These are phyloP conservation scores for Pichia scutulata DNA, from an alignment of 805 yeast species.

Conservation along the genomic window DNA sequence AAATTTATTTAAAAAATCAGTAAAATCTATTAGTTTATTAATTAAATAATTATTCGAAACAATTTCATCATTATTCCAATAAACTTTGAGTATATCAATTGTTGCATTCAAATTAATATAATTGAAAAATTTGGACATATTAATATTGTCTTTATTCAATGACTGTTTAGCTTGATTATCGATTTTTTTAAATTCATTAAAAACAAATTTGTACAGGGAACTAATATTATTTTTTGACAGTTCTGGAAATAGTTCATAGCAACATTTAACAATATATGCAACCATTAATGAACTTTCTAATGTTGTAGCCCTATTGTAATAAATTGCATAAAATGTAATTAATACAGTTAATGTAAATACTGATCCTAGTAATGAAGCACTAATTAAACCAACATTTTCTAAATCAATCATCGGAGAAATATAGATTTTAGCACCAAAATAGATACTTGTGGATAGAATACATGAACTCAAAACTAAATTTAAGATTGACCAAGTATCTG, in stretches of 20 bases:
- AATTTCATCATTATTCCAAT: slow-evolving; percentile 1
- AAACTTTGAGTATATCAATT: neutral
- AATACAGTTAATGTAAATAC: slow-evolving; percentile 68
- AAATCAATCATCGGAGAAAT: slow-evolving; percentile 56
- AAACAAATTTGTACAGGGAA: slow-evolving; percentile 27
- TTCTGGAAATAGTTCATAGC: slow-evolving; percentile 88
- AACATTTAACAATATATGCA: slow-evolving; percentile 87
- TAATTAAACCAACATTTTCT: slow-evolving; percentile 52
- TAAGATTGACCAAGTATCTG: slow-evolving; percentile 74
- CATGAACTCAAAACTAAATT: slow-evolving; percentile 67
- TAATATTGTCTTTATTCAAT: slow-evolving; percentile 12
- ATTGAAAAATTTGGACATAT: neutral
- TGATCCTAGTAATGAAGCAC: slow-evolving; percentile 82
- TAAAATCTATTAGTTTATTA: slow-evolving; percentile 9
- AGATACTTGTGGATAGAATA: slow-evolving; percentile 66
- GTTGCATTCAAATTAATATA: neutral
- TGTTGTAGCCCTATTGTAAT: slow-evolving; percentile 80
- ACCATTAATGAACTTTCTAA: slow-evolving; percentile 79
- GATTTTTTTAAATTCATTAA: slow-evolving; percentile 29
- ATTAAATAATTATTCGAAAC: neutral
- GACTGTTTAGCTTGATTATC: slow-evolving; percentile 26
- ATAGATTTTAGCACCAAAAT: slow-evolving; percentile 77
- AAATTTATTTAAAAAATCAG: slow-evolving; percentile 18
- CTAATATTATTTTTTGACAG: slow-evolving; percentile 45
- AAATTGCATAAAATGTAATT: slow-evolving; percentile 75